Percentiles rank a stretch among this genome's conserved stretches.
Evolutionary conservation across 148 eudicot genomes (phyloP).

Genomic region (Tetragonia tetragonoides): DNA sequence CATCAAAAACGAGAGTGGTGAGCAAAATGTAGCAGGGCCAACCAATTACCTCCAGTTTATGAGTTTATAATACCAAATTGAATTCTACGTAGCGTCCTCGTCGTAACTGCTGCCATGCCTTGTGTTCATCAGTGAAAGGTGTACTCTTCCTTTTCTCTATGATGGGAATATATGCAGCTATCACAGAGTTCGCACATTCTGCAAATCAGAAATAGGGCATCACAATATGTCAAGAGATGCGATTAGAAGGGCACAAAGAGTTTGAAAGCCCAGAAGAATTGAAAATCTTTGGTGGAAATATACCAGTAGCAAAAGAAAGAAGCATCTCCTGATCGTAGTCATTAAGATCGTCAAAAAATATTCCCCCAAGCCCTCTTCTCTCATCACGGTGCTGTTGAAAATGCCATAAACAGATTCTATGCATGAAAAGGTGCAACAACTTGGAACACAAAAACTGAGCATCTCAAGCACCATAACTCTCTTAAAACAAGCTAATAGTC

Average conservation of each 20-base stretch:
- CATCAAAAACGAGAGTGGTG: neutral
- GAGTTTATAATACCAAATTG: constrained; percentile 57
- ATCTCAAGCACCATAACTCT: neutral
- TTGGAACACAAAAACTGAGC: neutral
- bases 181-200: constrained; percentile 95
- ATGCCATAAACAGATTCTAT: constrained; percentile 5
- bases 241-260: neutral
- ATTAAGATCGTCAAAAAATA: constrained; percentile 95
- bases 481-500: neutral
- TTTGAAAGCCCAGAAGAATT: neutral
- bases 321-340: constrained; percentile 97
- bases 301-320: constrained; percentile 92
- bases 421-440: neutral
- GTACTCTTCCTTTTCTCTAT: constrained; percentile 84
- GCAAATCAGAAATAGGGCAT: constrained; percentile 20
- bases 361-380: constrained; percentile 98
- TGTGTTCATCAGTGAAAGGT: constrained; percentile 81
- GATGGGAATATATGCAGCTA: constrained; percentile 89
- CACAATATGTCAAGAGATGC: neutral
- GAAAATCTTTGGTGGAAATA: neutral
- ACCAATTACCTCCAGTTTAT: neutral
- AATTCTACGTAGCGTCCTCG: constrained; percentile 96
- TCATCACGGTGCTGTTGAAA: constrained; percentile 83
- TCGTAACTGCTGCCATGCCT: constrained; percentile 96
- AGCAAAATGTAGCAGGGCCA: neutral